phyloP scores from a whole-genome alignment of 2,329 filamentous ascomycete genomes.

The Mariannaea sp. region DNA sequence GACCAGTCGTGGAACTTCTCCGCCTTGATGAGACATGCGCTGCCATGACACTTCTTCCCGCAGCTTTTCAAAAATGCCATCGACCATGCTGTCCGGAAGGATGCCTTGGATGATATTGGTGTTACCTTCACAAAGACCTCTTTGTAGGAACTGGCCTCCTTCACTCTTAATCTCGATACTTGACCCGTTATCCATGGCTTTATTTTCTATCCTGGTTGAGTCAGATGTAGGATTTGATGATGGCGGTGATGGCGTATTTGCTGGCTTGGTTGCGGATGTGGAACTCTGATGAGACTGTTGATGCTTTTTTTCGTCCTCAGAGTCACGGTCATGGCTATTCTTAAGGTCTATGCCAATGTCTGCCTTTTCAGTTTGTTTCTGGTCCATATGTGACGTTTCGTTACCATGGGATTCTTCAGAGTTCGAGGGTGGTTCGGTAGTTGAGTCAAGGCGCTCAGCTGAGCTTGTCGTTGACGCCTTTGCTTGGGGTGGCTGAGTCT shows the following conservation, averaged over 20 bases:
- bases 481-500: conserved; percentile 29
- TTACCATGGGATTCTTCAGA: conserved; percentile 20
- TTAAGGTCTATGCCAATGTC: conserved; percentile 16
- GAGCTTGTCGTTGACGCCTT: conserved; percentile 28
- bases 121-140: conserved; percentile 77
- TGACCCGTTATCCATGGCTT: conserved; percentile 11
- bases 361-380: conserved; percentile 7
- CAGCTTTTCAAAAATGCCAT: conserved; percentile 70
- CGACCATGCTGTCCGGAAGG: conserved; percentile 60
- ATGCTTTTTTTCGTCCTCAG: conserved; percentile 11
- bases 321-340: neutral
- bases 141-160: conserved; percentile 41
- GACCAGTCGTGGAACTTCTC: conserved; percentile 88
- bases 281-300: neutral
- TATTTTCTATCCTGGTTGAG: neutral
- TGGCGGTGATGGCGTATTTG: neutral
- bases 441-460: conserved; percentile 25
- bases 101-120: conserved; percentile 75
- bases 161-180: conserved; percentile 10
- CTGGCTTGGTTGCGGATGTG: neutral
- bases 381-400: neutral
- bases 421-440: conserved; percentile 23
- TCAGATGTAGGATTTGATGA: conserved; percentile 1
- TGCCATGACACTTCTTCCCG: conserved; percentile 83
- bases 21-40: conserved; percentile 89